phyloP scores from a whole-genome alignment of 2,329 filamentous ascomycete species.

The Aspergillus intermedius region DNA sequence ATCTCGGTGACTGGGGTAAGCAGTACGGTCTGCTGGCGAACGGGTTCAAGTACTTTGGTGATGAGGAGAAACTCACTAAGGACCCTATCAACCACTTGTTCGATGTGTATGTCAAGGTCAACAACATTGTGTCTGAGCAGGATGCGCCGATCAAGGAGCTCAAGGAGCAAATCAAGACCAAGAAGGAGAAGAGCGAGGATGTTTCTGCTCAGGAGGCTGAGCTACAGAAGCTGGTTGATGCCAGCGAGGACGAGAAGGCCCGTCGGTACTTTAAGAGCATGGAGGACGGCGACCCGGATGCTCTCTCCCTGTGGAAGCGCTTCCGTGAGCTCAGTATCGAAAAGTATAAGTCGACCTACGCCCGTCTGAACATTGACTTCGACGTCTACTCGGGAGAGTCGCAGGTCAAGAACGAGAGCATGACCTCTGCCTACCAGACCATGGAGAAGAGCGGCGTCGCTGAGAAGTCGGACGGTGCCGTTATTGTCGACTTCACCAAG shows the following conservation, averaged over 20 bases:
- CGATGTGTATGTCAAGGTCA: conserved; percentile 61
- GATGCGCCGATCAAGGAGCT: conserved; percentile 51
- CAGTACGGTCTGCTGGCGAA: conserved; percentile 60
- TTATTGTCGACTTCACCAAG: conserved; percentile 64
- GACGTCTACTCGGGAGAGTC: conserved; percentile 66
- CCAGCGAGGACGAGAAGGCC: conserved; percentile 54
- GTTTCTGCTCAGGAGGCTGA: conserved; percentile 44
- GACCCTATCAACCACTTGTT: conserved; percentile 61
- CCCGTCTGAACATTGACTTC: conserved; percentile 58
- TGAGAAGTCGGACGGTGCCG: conserved; percentile 59
- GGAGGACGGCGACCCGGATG: conserved; percentile 55
- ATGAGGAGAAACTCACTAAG: conserved; percentile 52
- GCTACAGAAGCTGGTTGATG: conserved; percentile 44
- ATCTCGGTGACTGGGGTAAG: conserved; percentile 63
- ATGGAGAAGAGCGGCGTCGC: conserved; percentile 56
- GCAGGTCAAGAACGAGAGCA: conserved; percentile 56
- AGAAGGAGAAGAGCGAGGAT: conserved; percentile 45
- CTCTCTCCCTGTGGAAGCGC: conserved; percentile 55
- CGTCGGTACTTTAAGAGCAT: conserved; percentile 62
- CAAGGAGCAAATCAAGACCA: conserved; percentile 44
- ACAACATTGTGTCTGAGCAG: conserved; percentile 50
- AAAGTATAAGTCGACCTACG: conserved; percentile 59
- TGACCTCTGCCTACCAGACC: conserved; percentile 53
- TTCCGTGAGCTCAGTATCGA: conserved; percentile 60
- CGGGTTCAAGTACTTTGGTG: conserved; percentile 57